Percentiles rank a stretch among this genome's conserved stretches.
phyloP scores from a whole-genome alignment of 305 asterid genomes.

The Nicotiana rustica region DNA sequence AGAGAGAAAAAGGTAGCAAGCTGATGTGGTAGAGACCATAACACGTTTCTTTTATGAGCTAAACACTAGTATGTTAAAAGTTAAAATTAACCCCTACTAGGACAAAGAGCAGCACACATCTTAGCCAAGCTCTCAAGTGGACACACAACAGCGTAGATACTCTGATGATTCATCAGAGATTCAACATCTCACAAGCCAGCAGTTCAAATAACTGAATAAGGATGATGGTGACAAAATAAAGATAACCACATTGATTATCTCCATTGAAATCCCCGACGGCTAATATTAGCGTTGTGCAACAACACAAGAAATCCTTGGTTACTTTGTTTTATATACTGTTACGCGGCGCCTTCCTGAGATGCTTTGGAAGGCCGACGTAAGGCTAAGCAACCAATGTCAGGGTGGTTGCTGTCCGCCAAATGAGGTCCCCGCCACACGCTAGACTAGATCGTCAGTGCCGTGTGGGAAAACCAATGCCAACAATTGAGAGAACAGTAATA shows the following conservation, averaged over 20 bases:
- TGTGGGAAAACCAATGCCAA: too few relatives aligned
- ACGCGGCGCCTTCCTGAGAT: too few relatives aligned
- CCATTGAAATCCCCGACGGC: background rate
- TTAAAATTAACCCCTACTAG: background rate
- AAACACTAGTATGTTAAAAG: background rate
- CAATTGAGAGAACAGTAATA: too few relatives aligned
- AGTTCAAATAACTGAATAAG: background rate
- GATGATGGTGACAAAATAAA: background rate
- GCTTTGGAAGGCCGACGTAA: too few relatives aligned
- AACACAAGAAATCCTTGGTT: background rate
- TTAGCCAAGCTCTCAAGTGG: conserved; percentile 1
- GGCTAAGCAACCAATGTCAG: too few relatives aligned
- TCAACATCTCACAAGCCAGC: background rate
- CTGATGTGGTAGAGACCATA: background rate
- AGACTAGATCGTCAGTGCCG: too few relatives aligned
- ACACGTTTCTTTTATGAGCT: background rate
- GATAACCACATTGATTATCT: background rate
- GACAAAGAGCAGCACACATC: background rate
- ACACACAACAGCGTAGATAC: background rate
- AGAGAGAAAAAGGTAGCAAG: conserved; percentile 18
- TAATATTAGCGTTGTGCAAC: background rate
- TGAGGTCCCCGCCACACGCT: too few relatives aligned
- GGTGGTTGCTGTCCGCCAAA: too few relatives aligned
- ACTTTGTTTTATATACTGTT: background rate
- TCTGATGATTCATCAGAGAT: background rate